A percentile compares a stretch with the other conserved stretches of the same genome.
Evolutionary conservation across 2,329 filamentous ascomycete genomes (phyloP).

Genomic region (Xylariaceae sp.): DNA sequence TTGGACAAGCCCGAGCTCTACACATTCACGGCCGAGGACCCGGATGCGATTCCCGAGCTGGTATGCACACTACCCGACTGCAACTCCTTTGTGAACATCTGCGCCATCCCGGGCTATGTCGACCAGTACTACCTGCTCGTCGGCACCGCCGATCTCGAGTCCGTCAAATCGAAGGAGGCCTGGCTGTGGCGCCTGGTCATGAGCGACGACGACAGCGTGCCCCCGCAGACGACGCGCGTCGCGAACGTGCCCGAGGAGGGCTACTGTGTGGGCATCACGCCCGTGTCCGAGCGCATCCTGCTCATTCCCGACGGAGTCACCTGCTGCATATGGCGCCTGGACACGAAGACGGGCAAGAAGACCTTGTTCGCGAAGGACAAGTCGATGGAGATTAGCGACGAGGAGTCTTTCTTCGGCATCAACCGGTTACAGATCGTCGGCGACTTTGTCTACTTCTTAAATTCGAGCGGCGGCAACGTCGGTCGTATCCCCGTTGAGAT

Average conservation of each 20-base stretch:
- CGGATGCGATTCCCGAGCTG: constrained; percentile 24
- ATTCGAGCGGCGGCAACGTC: constrained; percentile 28
- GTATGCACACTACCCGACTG: constrained; percentile 27
- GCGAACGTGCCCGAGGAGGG: constrained; percentile 22
- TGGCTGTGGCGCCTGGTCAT: constrained; percentile 28
- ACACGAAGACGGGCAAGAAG: constrained; percentile 23
- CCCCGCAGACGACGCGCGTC: constrained; percentile 23
- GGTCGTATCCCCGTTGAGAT: constrained; percentile 27
- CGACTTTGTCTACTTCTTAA: constrained; percentile 29
- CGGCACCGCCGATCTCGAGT: constrained; percentile 28
- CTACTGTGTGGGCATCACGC: constrained; percentile 22
- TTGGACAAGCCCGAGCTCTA: constrained; percentile 31
- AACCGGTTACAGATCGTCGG: constrained; percentile 28
- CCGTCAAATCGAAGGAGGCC: constrained; percentile 26
- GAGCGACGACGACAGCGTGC: constrained; percentile 28
- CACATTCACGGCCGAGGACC: constrained; percentile 28
- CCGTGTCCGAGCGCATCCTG: constrained; percentile 26
- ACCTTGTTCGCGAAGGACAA: constrained; percentile 25
- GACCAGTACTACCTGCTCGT: constrained; percentile 30
- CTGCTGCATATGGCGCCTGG: constrained; percentile 28
- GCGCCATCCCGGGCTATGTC: constrained; percentile 21
- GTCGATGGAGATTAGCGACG: constrained; percentile 21
- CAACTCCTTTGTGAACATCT: constrained; percentile 28
- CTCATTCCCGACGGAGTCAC: constrained; percentile 26
- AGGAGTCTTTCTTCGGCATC: constrained; percentile 28